A percentile compares a stretch with the other conserved stretches of the same genome.
Conservation (phyloP, 768 basidiomycete genomes). For the Lactarius sp. region DNA sequence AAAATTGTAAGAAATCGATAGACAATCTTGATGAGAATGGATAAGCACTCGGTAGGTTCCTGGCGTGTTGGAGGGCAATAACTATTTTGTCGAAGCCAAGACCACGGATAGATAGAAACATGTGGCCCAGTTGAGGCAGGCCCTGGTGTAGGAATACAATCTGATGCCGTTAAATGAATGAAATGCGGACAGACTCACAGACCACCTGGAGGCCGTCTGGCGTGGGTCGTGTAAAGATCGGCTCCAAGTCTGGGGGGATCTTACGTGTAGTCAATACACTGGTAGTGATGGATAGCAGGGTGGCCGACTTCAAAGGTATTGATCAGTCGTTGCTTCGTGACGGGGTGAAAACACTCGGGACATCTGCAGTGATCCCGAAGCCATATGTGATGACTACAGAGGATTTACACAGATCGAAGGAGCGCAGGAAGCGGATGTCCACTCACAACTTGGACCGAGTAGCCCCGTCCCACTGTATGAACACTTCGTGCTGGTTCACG, state of each 20-base stretch:
- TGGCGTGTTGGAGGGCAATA: conserved; percentile 57
- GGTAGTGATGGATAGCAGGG: neutral
- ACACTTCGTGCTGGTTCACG: conserved; percentile 55
- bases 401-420: neutral
- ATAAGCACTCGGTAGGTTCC: conserved; percentile 43
- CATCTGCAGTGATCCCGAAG: conserved; percentile 92
- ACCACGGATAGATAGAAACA: conserved; percentile 82
- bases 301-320: conserved; percentile 72
- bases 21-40: neutral
- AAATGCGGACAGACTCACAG: conserved; percentile 44
- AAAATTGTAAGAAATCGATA: neutral
- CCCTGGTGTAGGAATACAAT: conserved; percentile 26
- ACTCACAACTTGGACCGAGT: conserved; percentile 77
- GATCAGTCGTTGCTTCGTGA: conserved; percentile 87
- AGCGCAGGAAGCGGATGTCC: neutral
- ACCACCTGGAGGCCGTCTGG: conserved; percentile 63
- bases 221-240: conserved; percentile 51
- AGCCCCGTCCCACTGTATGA: conserved; percentile 67
- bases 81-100: conserved; percentile 71
- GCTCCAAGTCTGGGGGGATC: conserved; percentile 75
- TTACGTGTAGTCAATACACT: conserved; percentile 30
- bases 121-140: conserved; percentile 61
- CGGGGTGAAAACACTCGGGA: conserved; percentile 74
- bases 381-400: conserved; percentile 80
- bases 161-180: neutral